Percentiles rank a stretch among this genome's conserved stretches.
Conservation (phyloP, 495 filamentous ascomycete species). For the Penicillium tannophilum region DNA sequence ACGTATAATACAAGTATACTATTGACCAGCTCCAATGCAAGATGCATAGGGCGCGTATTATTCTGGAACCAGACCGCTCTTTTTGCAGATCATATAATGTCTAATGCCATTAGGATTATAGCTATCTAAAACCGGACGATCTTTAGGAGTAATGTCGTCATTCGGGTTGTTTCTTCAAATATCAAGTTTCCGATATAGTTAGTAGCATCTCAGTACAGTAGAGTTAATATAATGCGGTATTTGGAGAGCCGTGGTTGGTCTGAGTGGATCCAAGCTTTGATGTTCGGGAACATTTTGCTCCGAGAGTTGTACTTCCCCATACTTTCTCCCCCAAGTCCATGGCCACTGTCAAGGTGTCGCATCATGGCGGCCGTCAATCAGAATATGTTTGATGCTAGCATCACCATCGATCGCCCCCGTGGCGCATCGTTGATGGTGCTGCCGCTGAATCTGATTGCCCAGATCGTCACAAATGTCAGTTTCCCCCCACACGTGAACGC, state of each 20-base stretch:
- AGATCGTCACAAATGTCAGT: constrained; percentile 56
- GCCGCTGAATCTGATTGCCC: constrained; percentile 59
- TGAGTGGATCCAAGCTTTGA: constrained; percentile 11
- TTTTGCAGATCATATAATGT: neutral
- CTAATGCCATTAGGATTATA: neutral
- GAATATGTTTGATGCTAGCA: constrained; percentile 51
- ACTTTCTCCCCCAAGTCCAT: constrained; percentile 26
- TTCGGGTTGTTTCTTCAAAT: neutral
- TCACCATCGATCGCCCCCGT: constrained; percentile 35
- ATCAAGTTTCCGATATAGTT: neutral
- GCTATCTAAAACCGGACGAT: neutral
- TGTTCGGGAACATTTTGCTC: constrained; percentile 29
- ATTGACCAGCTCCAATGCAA: neutral
- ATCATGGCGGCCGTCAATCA: constrained; percentile 50
- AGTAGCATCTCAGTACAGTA: neutral
- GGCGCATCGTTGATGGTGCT: constrained; percentile 46
- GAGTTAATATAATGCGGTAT: neutral
- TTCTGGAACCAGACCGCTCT: neutral
- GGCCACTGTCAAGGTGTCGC: constrained; percentile 36
- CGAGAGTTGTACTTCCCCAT: constrained; percentile 23
- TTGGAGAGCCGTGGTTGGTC: constrained; percentile 9
- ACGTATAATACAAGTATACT: neutral
- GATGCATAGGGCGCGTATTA: neutral
- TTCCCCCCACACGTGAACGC: constrained; percentile 13
- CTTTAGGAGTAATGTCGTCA: neutral